These are phyloP conservation scores for Isoetes taiwanensis DNA, from an alignment of 75 land plant species.

Conservation along the genomic window DNA sequence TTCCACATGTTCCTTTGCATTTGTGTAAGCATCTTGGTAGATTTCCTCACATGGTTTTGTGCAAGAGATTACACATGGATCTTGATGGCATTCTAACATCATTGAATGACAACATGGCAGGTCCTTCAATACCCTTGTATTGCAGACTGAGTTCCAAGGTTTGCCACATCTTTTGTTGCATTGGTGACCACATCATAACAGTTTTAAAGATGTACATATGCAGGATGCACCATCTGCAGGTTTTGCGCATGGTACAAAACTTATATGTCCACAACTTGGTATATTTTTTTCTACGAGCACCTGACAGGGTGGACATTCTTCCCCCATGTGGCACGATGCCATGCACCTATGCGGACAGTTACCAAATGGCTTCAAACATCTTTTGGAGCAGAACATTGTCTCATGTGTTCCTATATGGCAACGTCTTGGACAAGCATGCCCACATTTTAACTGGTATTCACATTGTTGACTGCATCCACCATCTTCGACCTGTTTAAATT, in stretches of 20 bases:
- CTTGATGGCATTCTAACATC: conserved; percentile 6
- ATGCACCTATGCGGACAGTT: conserved; percentile 11
- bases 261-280: conserved; percentile 14
- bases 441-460: conserved; percentile 17
- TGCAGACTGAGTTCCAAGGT: neutral
- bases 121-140: neutral
- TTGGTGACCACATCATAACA: conserved; percentile 6
- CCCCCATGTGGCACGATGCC: conserved; percentile 8
- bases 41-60: conserved; percentile 9
- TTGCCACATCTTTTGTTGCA: conserved; percentile 10
- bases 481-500: conserved; percentile 9
- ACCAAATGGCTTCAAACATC: conserved; percentile 1
- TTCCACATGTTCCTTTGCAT: conserved; percentile 15
- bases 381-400: conserved; percentile 4
- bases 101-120: conserved; percentile 12
- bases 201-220: neutral
- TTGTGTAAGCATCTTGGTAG: conserved; percentile 11
- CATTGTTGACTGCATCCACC: conserved; percentile 19
- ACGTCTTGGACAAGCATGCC: conserved; percentile 19
- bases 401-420: conserved; percentile 21
- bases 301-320: conserved; percentile 14
- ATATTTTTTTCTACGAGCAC: neutral
- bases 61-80: conserved; percentile 8
- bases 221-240: neutral
- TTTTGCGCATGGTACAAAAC: neutral